Conservation (phyloP, 208 protist species). For the Crithidia expoeki region DNA sequence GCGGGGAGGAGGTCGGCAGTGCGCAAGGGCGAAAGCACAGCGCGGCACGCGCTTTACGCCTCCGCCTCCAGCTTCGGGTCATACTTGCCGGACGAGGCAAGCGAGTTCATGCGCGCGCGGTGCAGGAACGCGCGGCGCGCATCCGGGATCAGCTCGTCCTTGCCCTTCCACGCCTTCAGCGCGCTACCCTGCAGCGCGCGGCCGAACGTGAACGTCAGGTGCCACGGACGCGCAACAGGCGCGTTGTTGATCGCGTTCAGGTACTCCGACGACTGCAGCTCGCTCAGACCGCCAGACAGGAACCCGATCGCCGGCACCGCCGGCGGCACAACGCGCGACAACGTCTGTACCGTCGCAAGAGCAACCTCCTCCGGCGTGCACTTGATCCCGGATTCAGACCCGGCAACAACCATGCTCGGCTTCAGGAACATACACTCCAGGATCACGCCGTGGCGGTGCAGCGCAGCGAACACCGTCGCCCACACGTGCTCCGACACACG, state of each 20-base stretch:
- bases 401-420: conserved; percentile 97
- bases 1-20: not conserved
- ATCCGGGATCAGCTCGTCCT: conserved; percentile 82
- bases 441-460: conserved; percentile 94
- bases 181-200: conserved; percentile 93
- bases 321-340: conserved; percentile 94
- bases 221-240: conserved; percentile 77
- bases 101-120: conserved; percentile 76
- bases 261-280: conserved; percentile 95
- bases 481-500: conserved; percentile 88
- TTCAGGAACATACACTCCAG: conserved; percentile 97
- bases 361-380: conserved; percentile 88
- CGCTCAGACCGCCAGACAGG: conserved; percentile 96
- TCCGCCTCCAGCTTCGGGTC: conserved; percentile 55
- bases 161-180: conserved; percentile 94
- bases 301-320: conserved; percentile 95
- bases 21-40: not conserved
- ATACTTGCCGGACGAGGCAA: conserved; percentile 62
- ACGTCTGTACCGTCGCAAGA: conserved; percentile 84
- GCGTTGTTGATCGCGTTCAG: conserved; percentile 96
- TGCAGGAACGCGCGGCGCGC: conserved; percentile 71
- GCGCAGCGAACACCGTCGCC: conserved; percentile 70
- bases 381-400: conserved; percentile 68
- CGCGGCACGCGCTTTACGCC: conserved; percentile 27
- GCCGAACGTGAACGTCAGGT: conserved; percentile 95